Evolutionary conservation across 2,329 filamentous ascomycete species (phyloP).

Genomic region (Paecilomyces formosus): DNA sequence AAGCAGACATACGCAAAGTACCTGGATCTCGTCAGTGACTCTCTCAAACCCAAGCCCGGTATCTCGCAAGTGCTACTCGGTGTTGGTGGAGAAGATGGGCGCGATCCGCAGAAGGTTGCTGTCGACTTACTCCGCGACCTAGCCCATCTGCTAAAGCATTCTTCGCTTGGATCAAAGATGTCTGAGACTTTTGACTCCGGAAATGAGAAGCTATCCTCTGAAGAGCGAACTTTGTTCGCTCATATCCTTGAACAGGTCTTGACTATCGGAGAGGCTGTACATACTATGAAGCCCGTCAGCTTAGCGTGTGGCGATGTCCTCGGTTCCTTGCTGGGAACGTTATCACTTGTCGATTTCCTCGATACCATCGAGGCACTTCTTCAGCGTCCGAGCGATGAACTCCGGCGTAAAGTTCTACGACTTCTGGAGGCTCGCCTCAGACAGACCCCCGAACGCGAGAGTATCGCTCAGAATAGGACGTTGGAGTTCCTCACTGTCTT

Average conservation of each 20-base stretch:
- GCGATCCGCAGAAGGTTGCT: constrained; percentile 33
- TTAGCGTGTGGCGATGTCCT: constrained; percentile 58
- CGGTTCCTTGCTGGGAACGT: constrained; percentile 70
- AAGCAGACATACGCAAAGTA: constrained; percentile 65
- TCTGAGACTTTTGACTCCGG: constrained; percentile 27
- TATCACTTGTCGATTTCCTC: constrained; percentile 83
- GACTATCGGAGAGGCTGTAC: constrained; percentile 51
- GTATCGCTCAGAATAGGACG: constrained; percentile 60
- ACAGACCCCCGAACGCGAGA: constrained; percentile 62
- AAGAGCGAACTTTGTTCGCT: constrained; percentile 62
- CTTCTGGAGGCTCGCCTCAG: constrained; percentile 76
- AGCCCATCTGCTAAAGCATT: constrained; percentile 33
- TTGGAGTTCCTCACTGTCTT: constrained; percentile 74
- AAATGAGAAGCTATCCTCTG: constrained; percentile 51
- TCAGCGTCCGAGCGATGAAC: constrained; percentile 63
- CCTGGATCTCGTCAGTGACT: constrained; percentile 65
- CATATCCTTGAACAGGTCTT: constrained; percentile 60
- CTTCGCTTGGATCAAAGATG: constrained; percentile 34
- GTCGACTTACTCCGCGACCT: constrained; percentile 34
- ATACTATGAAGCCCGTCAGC: constrained; percentile 27
- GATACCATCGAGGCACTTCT: constrained; percentile 79
- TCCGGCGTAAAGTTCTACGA: constrained; percentile 71
- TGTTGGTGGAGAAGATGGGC: constrained; percentile 44
- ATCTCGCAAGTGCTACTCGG: constrained; percentile 68
- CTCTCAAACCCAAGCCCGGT: constrained; percentile 65